phyloP scores from a whole-genome alignment of 371 early-diverging fungal species.

The Mortierella sp. region DNA sequence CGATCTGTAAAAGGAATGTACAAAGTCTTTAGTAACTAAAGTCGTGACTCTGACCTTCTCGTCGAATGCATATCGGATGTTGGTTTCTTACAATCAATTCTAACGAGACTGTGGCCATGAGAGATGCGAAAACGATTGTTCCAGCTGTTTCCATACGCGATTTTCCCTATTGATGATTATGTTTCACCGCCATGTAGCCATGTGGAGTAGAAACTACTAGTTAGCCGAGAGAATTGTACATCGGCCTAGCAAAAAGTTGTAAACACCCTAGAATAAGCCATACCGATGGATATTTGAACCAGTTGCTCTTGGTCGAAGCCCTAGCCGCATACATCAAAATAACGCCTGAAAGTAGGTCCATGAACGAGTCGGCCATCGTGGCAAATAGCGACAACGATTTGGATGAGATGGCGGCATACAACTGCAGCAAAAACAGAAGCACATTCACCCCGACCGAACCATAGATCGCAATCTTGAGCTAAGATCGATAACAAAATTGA shows the following conservation, averaged over 20 bases:
- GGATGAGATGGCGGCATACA: slow-evolving; percentile 87
- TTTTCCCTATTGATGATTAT: slow-evolving; percentile 72
- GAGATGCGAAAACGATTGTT: slow-evolving; percentile 91
- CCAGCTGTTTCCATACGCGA: slow-evolving; percentile 92
- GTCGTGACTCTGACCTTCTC: too few species aligned
- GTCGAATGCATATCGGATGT: neutral
- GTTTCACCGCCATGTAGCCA: neutral
- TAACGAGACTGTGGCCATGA: slow-evolving; percentile 92
- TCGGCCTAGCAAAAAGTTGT: neutral
- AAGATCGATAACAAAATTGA: neutral
- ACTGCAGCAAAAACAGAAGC: slow-evolving; percentile 82
- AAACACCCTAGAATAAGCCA: neutral
- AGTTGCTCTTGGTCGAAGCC: slow-evolving; percentile 73
- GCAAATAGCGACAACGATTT: slow-evolving; percentile 91
- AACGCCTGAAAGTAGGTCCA: slow-evolving; percentile 86
- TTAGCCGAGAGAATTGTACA: too few species aligned
- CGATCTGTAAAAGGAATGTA: slow-evolving; percentile 58
- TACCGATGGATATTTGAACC: slow-evolving; percentile 85
- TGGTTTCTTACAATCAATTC: slow-evolving; percentile 78
- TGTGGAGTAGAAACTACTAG: too few species aligned
- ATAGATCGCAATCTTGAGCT: slow-evolving; percentile 88
- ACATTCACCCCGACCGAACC: slow-evolving; percentile 88
- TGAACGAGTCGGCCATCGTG: slow-evolving; percentile 93
- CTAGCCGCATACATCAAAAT: slow-evolving; percentile 77
- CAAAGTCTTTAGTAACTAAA: too few species aligned